These are phyloP conservation scores for Candida tibetensis DNA, from an alignment of 805 yeast species.

Conservation along the genomic window DNA sequence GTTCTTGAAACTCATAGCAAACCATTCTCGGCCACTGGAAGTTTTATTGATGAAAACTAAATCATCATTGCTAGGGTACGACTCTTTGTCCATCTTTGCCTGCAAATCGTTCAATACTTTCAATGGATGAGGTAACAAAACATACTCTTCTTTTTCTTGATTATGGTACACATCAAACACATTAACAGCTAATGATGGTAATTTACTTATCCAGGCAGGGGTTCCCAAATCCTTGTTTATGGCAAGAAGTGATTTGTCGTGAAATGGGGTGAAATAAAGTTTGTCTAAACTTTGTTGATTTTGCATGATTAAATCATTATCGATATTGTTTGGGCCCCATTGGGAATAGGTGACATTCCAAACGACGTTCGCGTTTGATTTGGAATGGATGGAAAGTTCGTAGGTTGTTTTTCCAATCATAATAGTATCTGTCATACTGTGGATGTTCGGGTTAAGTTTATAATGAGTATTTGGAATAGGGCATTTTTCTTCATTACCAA, in stretches of 20 bases:
- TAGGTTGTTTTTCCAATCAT: constrained; percentile 71
- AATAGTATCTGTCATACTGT: constrained; percentile 38
- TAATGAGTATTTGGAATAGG: constrained; percentile 33
- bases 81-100: constrained; percentile 16
- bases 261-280: constrained; percentile 78
- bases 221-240: constrained; percentile 64
- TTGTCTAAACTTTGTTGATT: constrained; percentile 61
- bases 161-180: constrained; percentile 70
- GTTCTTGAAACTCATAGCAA: constrained; percentile 72
- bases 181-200: constrained; percentile 69
- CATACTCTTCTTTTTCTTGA: constrained; percentile 29
- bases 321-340: constrained; percentile 92
- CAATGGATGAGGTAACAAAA: constrained; percentile 70
- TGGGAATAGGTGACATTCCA: constrained; percentile 86
- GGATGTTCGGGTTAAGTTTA: constrained; percentile 8
- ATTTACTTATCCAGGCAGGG: constrained; percentile 74
- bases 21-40: constrained; percentile 70
- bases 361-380: constrained; percentile 49
- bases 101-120: constrained; percentile 37
- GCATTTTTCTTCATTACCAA: constrained; percentile 47
- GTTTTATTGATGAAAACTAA: constrained; percentile 65
- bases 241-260: constrained; percentile 76
- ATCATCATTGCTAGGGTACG: constrained; percentile 21
- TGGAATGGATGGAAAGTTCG: constrained; percentile 74
- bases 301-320: constrained; percentile 52